These are phyloP conservation scores for Centaurea solstitialis DNA, from an alignment of 129 eudicot genomes.

Conservation along the genomic window DNA sequence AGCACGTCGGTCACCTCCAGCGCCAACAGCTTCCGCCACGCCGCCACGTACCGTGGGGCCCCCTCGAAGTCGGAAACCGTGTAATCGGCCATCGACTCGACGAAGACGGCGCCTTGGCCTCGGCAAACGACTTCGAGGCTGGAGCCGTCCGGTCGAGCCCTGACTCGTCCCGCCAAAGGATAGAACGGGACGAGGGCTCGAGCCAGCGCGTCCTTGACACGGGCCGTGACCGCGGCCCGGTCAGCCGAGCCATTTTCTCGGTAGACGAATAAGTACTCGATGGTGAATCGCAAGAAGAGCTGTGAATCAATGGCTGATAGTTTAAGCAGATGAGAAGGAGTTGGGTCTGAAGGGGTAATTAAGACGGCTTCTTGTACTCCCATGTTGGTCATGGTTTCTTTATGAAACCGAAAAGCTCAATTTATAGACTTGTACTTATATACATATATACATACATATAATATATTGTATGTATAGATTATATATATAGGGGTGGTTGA, in stretches of 20 bases:
- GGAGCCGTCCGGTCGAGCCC: constrained; percentile 43
- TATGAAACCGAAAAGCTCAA: constrained; percentile 7
- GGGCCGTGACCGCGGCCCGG: constrained; percentile 20
- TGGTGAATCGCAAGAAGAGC: constrained; percentile 62
- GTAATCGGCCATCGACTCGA: constrained; percentile 49
- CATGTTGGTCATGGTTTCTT: constrained; percentile 23
- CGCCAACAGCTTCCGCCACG: constrained; percentile 69
- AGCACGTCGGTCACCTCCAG: constrained; percentile 68
- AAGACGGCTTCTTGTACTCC: constrained; percentile 54
- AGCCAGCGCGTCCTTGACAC: constrained; percentile 54
- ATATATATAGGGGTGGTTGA: constrained; percentile 11
- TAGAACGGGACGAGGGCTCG: constrained; percentile 69
- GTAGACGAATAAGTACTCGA: constrained; percentile 69
- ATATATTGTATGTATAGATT: background rate
- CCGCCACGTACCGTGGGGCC: constrained; percentile 47
- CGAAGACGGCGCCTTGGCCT: constrained; percentile 67
- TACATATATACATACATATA: background rate
- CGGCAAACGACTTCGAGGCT: constrained; percentile 69
- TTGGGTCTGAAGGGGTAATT: constrained; percentile 60
- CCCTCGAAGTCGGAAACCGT: constrained; percentile 45
- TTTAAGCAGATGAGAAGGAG: constrained; percentile 55
- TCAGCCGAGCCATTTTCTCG: constrained; percentile 21
- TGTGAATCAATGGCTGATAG: constrained; percentile 85
- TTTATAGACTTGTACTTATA: constrained; percentile 20
- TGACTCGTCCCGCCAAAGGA: constrained; percentile 75